Percentiles rank a stretch among this genome's conserved stretches.
Conservation (phyloP, 2,329 filamentous ascomycete genomes). For the Cladophialophora exuberans region DNA sequence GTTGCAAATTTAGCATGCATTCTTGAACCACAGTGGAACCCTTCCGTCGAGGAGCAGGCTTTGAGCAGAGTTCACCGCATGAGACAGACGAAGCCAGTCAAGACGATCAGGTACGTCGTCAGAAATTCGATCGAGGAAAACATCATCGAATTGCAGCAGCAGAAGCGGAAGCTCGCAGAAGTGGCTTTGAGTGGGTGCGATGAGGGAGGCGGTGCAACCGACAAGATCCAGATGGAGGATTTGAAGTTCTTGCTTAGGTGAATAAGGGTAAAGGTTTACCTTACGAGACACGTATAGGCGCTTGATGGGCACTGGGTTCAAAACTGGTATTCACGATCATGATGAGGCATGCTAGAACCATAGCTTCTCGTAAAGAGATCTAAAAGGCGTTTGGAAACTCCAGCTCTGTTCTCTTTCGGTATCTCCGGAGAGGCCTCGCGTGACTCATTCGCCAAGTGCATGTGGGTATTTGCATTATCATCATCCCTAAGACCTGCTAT, state of each 20-base stretch:
- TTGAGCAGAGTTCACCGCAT: constrained; percentile 16
- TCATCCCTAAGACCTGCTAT: neutral
- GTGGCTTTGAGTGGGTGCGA: neutral
- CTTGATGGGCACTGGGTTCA: too few species aligned
- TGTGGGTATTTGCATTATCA: neutral
- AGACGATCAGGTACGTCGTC: constrained; percentile 27
- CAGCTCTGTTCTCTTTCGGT: neutral
- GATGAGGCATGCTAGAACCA: too few species aligned
- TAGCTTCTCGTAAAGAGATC: too few species aligned
- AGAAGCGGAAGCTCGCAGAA: neutral
- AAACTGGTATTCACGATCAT: too few species aligned
- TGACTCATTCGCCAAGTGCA: neutral
- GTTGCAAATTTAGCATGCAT: constrained; percentile 10
- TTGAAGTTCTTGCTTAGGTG: neutral
- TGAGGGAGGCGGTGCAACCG: neutral
- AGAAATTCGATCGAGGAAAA: constrained; percentile 23
- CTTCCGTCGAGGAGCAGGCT: constrained; percentile 14
- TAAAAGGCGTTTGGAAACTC: too few species aligned
- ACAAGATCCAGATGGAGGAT: neutral
- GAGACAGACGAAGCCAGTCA: constrained; percentile 27
- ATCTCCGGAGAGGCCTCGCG: neutral
- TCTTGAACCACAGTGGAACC: constrained; percentile 21
- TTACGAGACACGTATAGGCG: too few species aligned
- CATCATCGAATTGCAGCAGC: neutral
- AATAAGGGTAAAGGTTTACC: too few species aligned